These are phyloP conservation scores for Nakazawaea pomicola DNA, from an alignment of 805 yeast species.

Conservation along the genomic window DNA sequence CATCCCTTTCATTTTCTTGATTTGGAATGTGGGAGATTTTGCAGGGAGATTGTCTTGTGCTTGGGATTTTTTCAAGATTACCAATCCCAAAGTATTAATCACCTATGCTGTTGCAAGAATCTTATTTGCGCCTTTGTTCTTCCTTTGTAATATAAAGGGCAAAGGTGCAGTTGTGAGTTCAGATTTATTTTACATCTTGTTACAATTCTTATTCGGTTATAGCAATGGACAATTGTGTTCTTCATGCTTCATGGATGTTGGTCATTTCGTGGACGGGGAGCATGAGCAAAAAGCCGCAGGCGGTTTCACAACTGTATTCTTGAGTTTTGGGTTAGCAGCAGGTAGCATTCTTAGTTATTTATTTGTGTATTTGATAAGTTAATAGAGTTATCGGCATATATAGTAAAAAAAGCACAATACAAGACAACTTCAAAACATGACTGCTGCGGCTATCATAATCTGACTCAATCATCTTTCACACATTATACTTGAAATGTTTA, in stretches of 20 bases:
- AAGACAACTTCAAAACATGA: background rate
- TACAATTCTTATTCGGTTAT: constrained; percentile 78
- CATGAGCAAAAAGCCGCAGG: constrained; percentile 88
- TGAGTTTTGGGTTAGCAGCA: constrained; percentile 69
- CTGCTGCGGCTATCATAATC: no score
- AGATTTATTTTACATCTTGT: constrained; percentile 60
- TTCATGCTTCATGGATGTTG: constrained; percentile 73
- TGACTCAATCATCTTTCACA: no score
- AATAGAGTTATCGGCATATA: background rate
- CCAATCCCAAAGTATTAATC: constrained; percentile 39
- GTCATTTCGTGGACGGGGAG: constrained; percentile 51
- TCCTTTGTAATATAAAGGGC: constrained; percentile 56
- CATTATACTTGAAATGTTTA: no score
- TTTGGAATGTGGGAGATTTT: constrained; percentile 91
- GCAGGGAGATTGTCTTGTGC: constrained; percentile 72
- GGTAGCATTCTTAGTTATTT: constrained; percentile 78
- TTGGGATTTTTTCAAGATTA: constrained; percentile 34
- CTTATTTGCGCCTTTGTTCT: constrained; percentile 64
- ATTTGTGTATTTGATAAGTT: constrained; percentile 34
- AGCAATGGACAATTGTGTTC: constrained; percentile 86
- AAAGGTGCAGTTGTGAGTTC: constrained; percentile 38
- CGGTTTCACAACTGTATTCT: constrained; percentile 79
- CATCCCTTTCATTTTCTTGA: constrained; percentile 71
- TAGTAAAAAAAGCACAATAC: background rate
- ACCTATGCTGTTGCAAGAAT: constrained; percentile 51